Conservation (phyloP, 1,284 basidiomycete species). For the Lentinula novae-zelandiae region DNA sequence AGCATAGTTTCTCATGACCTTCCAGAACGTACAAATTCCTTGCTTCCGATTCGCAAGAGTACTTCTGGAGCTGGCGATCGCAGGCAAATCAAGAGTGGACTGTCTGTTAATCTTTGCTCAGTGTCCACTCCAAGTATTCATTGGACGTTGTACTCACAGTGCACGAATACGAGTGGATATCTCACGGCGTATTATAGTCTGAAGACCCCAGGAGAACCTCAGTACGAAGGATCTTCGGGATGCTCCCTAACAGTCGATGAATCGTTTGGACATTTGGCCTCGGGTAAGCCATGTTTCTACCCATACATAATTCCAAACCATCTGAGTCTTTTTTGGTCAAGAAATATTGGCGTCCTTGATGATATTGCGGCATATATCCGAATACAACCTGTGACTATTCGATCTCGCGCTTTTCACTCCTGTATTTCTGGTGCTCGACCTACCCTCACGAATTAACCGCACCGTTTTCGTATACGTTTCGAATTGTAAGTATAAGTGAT, state of each 20-base stretch:
- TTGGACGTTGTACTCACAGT: slow-evolving; percentile 32
- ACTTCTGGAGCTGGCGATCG: slow-evolving; percentile 49
- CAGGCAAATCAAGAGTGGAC: slow-evolving; percentile 56
- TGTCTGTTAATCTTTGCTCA: slow-evolving; percentile 27
- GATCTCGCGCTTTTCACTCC: not conserved
- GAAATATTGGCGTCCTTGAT: slow-evolving; percentile 58
- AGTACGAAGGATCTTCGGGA: slow-evolving; percentile 50
- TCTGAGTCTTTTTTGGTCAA: slow-evolving; percentile 19
- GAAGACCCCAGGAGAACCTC: slow-evolving; percentile 51
- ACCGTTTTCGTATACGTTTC: not conserved
- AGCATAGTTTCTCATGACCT: not conserved
- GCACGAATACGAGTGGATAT: slow-evolving; percentile 45
- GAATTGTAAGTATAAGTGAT: not conserved
- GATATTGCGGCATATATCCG: slow-evolving; percentile 65
- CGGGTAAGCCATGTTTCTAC: slow-evolving; percentile 34
- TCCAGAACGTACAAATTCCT: slow-evolving; percentile 43
- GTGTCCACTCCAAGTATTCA: not conserved
- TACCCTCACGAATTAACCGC: not conserved
- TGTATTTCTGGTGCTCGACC: not conserved
- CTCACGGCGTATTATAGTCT: slow-evolving; percentile 57
- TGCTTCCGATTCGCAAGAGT: slow-evolving; percentile 55
- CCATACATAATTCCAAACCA: no score
- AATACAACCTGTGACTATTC: slow-evolving; percentile 36
- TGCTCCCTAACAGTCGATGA: slow-evolving; percentile 64
- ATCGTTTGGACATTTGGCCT: slow-evolving; percentile 47